Percentiles rank a stretch among this genome's conserved stretches.
Evolutionary conservation across 257 asterid species (phyloP).

Genomic region (Anisodus tanguticus): DNA sequence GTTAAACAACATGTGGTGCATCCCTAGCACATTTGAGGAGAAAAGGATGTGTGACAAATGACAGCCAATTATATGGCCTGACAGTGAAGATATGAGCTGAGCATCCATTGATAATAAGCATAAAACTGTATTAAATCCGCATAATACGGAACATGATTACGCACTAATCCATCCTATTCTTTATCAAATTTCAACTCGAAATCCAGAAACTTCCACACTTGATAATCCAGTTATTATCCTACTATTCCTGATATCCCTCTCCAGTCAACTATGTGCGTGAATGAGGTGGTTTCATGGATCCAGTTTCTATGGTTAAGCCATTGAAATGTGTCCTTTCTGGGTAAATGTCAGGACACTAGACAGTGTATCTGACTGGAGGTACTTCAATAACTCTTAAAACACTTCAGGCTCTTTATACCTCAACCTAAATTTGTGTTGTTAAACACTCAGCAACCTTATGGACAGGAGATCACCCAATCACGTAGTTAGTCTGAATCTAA

Average conservation of each 20-base stretch:
- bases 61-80: not conserved
- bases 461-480: not conserved
- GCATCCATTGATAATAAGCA: not conserved
- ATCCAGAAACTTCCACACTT: not conserved
- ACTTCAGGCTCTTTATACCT: not conserved
- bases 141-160: not conserved
- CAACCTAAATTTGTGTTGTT: not conserved
- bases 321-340: not conserved
- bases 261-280: not conserved
- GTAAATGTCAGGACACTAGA: not conserved
- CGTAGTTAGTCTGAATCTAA: not conserved
- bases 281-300: not conserved
- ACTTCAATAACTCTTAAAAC: not conserved
- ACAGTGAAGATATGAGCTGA: not conserved
- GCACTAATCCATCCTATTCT: not conserved
- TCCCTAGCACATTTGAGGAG: not conserved
- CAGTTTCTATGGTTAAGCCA: not conserved
- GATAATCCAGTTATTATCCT: constrained; percentile 16
- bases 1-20: not conserved
- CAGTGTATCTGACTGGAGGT: not conserved
- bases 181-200: not conserved
- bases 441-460: not conserved
- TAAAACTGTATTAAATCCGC: not conserved
- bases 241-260: not conserved
- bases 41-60: not conserved